A percentile compares a stretch with the other conserved stretches of the same genome.
phyloP scores from a whole-genome alignment of 192 early-diverging fungal genomes.

The Haplosporangium gracile region DNA sequence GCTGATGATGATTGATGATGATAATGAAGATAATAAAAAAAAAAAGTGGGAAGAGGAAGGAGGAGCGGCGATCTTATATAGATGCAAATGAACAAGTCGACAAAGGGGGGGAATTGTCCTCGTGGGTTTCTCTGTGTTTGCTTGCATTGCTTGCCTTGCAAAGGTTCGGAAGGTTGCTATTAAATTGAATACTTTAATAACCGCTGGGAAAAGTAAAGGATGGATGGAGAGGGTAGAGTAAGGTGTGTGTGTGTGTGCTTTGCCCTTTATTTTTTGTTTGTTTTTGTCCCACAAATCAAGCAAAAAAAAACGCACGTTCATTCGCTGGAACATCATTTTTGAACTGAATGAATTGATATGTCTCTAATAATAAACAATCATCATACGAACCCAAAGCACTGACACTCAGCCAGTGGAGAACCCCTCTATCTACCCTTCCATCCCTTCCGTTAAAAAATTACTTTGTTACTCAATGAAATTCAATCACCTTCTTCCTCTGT shows the following conservation, averaged over 20 bases:
- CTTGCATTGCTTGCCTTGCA: background rate
- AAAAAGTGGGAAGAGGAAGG: background rate
- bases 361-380: conserved; percentile 2
- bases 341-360: background rate
- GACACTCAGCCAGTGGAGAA: background rate
- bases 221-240: background rate
- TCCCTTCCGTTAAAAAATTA: background rate
- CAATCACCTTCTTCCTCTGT: background rate
- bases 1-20: conserved; percentile 5
- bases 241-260: background rate
- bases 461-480: background rate
- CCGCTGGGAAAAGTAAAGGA: conserved; percentile 1
- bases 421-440: background rate
- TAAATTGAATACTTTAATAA: background rate
- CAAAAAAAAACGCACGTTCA: conserved; percentile 16
- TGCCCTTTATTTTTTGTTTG: background rate
- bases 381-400: background rate
- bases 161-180: background rate
- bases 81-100: conserved; percentile 8
- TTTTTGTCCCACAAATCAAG: background rate
- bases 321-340: background rate
- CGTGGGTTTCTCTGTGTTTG: background rate
- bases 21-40: conserved; percentile 17
- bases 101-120: background rate
- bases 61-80: conserved; percentile 25